Base-by-base conservation (phyloP, 495 filamentous ascomycete species). In the Penicillium daleae region DNA sequence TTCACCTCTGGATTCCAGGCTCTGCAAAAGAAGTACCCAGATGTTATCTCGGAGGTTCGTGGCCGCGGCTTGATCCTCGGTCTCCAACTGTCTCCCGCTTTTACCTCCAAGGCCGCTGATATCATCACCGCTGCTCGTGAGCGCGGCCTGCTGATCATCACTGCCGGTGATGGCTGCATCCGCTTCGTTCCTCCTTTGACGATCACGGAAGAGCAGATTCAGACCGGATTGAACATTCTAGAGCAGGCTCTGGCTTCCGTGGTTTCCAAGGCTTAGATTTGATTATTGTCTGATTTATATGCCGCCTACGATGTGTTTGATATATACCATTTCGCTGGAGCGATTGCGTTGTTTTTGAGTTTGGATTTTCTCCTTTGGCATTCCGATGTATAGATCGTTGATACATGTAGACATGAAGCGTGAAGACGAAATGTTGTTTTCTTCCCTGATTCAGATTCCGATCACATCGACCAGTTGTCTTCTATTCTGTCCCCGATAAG, bases 121-220 rank as follows among this genome's bases (percentile, higher is more conserved):
- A 83, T 99, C 46, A 83, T 99, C 35, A 90, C 86, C 56, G 93
- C 92, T 3, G 93, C 92, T 27, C 79, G 96, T 60, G 93, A 99
- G 80, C 80, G 93, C 51, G 96, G 95, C 0, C 67, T 99, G 77
- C 67, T 99, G 71, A 81, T 98, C 19, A 97, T 99, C 67, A 97
- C 92, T 1, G 92, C 91, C 33, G 95, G 95, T 4, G 90, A 87
- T 4, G 94, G 97, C 68, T 94, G 92, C 50, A 75, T 97, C 48
- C 82, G 93, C 32, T 95, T 97, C 67, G 90, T 97, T 60, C 93
- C 93, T 62, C 87, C 90, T 53, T 74, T 97, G 70, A 86, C 88
- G 4, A 88, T 99, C 61, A 86, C 83, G 3, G 86, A 91, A 56
- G 86, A 82, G 19, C 88, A 96, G 79, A 91, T 97, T 37, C 76